A percentile compares a stretch with the other conserved stretches of the same genome.
These are phyloP conservation scores for Erodium maritimum DNA, from an alignment of 345 rosid genomes.

Conservation along the genomic window DNA sequence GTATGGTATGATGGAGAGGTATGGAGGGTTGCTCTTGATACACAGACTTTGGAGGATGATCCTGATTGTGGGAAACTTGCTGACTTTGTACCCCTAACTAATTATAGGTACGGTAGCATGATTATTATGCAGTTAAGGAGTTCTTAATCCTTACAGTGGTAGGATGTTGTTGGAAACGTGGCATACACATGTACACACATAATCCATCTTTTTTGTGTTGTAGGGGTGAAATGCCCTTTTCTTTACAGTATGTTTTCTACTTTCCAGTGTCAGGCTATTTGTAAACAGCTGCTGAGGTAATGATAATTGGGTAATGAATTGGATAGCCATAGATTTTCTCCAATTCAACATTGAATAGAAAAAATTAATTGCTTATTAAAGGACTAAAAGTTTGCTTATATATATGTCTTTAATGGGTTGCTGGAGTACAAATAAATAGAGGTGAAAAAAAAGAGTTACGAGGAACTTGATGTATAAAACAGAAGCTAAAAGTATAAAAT, in stretches of 20 bases:
- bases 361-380: neutral
- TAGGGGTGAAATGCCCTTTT: neutral
- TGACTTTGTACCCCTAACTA: conserved; percentile 64
- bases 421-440: neutral
- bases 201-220: no score
- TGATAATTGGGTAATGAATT: neutral
- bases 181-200: neutral
- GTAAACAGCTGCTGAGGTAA: neutral
- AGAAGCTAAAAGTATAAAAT: neutral
- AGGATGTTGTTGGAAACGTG: neutral
- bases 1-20: conserved; percentile 95
- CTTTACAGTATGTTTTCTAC: neutral
- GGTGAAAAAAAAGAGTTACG: neutral
- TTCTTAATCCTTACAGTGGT: conserved; percentile 1
- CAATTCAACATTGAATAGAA: neutral
- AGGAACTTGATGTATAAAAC: neutral
- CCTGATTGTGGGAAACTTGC: conserved; percentile 73
- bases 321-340: neutral
- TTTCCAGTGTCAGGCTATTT: neutral
- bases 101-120: conserved; percentile 46
- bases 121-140: neutral
- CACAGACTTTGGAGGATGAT: conserved; percentile 77
- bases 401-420: neutral
- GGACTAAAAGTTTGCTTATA: neutral
- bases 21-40: conserved; percentile 96